Evolutionary conservation across 257 asterid species (phyloP).

Genomic region (Penstemon davidsonii): DNA sequence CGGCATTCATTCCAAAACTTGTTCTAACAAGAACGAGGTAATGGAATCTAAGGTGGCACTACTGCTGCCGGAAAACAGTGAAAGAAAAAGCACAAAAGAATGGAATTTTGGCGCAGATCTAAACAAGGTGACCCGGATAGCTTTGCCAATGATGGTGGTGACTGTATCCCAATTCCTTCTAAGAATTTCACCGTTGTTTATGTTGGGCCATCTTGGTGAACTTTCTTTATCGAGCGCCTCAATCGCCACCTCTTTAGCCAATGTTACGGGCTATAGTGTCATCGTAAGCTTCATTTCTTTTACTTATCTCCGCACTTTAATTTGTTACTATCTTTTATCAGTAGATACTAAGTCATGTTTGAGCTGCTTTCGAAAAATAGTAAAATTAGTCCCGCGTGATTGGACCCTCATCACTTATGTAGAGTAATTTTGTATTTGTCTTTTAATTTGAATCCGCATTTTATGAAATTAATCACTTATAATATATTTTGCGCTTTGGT

Average conservation of each 20-base stretch:
- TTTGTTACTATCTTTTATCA: too few relatives aligned
- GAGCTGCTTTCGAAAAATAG: too few relatives aligned
- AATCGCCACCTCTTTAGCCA: slow-evolving; percentile 38
- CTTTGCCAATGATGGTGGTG: slow-evolving; percentile 41
- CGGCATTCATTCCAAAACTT: too few relatives aligned
- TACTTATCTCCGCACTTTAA: too few relatives aligned
- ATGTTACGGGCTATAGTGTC: slow-evolving; percentile 39
- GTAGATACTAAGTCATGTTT: too few relatives aligned
- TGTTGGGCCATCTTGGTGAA: slow-evolving; percentile 43
- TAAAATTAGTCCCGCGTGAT: too few relatives aligned
- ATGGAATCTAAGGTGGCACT: slow-evolving; percentile 26
- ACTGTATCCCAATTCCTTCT: slow-evolving; percentile 26
- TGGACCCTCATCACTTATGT: too few relatives aligned
- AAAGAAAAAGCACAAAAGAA: slow-evolving; percentile 11
- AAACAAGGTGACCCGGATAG: slow-evolving; percentile 34
- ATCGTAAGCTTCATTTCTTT: slow-evolving; percentile 24
- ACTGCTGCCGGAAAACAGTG: slow-evolving; percentile 8
- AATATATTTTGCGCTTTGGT: too few relatives aligned
- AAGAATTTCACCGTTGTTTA: slow-evolving; percentile 32
- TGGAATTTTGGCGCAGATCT: slow-evolving; percentile 28
- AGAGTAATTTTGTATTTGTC: too few relatives aligned
- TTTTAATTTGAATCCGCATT: too few relatives aligned
- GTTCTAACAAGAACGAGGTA: too few relatives aligned
- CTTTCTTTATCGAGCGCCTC: slow-evolving; percentile 36
- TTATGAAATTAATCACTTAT: too few relatives aligned